Evolutionary conservation across 2,329 filamentous ascomycete genomes (phyloP).

Genomic region (Periconia macrospinosa): DNA sequence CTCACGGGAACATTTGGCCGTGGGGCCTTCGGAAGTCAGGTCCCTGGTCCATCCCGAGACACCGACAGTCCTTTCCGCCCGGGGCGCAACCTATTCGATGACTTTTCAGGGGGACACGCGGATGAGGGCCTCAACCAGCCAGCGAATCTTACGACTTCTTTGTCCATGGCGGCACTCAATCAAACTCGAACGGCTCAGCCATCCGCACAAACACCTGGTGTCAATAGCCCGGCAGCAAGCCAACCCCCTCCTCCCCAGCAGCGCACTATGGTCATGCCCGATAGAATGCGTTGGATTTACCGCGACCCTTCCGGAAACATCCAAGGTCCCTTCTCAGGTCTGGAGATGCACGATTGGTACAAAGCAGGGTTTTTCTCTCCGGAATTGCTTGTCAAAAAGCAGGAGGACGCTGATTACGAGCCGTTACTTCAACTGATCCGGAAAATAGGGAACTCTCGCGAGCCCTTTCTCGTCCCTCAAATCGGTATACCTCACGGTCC

Average conservation of each 20-base stretch:
- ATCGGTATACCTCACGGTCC: constrained; percentile 92
- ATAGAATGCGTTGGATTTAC: constrained; percentile 98
- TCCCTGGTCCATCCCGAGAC: constrained; percentile 38
- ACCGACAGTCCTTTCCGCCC: constrained; percentile 45
- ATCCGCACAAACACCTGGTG: constrained; percentile 37
- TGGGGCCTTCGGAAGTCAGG: constrained; percentile 53
- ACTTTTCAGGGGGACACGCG: constrained; percentile 34
- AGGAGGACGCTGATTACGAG: constrained; percentile 92
- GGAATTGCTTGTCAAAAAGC: constrained; percentile 90
- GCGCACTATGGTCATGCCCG: constrained; percentile 97
- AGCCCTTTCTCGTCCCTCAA: constrained; percentile 96
- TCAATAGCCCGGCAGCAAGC: constrained; percentile 59
- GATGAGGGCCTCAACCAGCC: constrained; percentile 31
- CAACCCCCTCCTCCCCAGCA: constrained; percentile 71
- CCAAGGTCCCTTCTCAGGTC: constrained; percentile 91
- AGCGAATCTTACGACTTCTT: constrained; percentile 29
- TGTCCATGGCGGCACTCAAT: constrained; percentile 36
- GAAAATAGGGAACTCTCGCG: constrained; percentile 93
- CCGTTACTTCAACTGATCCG: constrained; percentile 92
- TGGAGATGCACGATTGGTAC: constrained; percentile 99
- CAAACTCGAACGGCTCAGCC: constrained; percentile 38
- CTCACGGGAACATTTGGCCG: constrained; percentile 70
- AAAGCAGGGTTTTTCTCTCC: constrained; percentile 97
- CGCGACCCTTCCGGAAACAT: constrained; percentile 89
- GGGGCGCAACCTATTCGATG: constrained; percentile 43